These are phyloP conservation scores for Neurospora sp. DNA, from an alignment of 495 filamentous ascomycete species.

Conservation along the genomic window DNA sequence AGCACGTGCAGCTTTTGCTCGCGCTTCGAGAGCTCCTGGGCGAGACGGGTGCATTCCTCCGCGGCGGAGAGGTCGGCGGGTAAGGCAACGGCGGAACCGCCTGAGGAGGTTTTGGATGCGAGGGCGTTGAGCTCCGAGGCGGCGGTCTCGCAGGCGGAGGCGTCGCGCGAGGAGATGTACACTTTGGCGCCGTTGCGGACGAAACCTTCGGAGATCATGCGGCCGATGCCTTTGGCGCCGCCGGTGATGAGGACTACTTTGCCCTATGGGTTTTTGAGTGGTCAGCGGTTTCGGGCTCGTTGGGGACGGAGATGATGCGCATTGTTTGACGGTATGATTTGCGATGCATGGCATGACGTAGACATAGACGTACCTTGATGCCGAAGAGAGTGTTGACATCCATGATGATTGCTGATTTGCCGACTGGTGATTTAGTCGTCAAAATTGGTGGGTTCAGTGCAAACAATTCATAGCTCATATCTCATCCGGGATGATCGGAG, in stretches of 20 bases:
- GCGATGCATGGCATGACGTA: neutral
- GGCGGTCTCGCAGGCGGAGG: conserved; percentile 23
- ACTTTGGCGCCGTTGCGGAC: conserved; percentile 71
- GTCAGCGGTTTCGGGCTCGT: neutral
- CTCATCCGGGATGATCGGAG: neutral
- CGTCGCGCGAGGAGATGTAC: conserved; percentile 69
- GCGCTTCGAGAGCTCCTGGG: conserved; percentile 46
- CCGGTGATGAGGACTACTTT: conserved; percentile 34
- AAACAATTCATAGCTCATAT: neutral
- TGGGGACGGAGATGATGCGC: neutral
- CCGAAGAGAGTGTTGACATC: conserved; percentile 46
- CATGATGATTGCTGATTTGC: conserved; percentile 27
- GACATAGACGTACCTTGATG: conserved; percentile 39
- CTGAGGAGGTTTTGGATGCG: neutral
- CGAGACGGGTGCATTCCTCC: conserved; percentile 50
- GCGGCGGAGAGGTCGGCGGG: conserved; percentile 27
- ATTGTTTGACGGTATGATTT: neutral
- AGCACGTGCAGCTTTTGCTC: conserved; percentile 62
- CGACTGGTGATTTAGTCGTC: neutral
- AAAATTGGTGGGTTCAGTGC: neutral
- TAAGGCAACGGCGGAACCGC: conserved; percentile 23
- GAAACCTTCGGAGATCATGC: conserved; percentile 76
- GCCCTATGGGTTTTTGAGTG: conserved; percentile 14
- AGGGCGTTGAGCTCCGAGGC: conserved; percentile 18
- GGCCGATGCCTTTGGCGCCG: conserved; percentile 51